Percentiles rank a stretch among this genome's conserved stretches.
phyloP scores from a whole-genome alignment of 176 grass and related monocot genomes.

The Hordeum marinum region DNA sequence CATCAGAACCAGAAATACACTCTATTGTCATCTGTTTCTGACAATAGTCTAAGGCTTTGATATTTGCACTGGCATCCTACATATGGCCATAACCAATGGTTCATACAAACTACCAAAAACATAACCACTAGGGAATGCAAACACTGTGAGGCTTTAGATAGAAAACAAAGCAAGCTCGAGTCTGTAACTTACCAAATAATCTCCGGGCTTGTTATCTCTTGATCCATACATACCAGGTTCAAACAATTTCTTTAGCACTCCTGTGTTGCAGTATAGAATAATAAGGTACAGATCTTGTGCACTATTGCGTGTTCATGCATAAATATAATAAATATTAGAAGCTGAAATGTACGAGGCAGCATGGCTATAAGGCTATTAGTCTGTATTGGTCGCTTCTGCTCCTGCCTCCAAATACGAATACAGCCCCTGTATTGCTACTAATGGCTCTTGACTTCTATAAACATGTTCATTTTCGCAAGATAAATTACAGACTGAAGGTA shows the following conservation, averaged over 20 bases:
- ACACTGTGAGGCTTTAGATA: background rate
- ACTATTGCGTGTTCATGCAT: background rate
- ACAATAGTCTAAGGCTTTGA: constrained; percentile 20
- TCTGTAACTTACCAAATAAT: constrained; percentile 44
- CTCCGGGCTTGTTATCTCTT: constrained; percentile 27
- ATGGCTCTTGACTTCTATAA: constrained; percentile 11
- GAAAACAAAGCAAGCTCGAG: constrained; percentile 1
- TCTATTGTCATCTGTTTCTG: constrained; percentile 56
- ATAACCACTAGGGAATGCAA: background rate
- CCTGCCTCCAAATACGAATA: constrained; percentile 1
- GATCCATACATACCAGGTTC: constrained; percentile 35
- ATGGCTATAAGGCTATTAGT: background rate
- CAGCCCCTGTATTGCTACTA: background rate
- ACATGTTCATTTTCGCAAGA: constrained; percentile 4
- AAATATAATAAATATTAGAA: constrained; percentile 20
- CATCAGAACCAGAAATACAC: constrained; percentile 71
- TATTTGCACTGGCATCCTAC: constrained; percentile 54
- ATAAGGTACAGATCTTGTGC: background rate
- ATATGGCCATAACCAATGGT: constrained; percentile 27
- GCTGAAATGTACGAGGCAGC: background rate
- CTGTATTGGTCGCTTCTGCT: background rate
- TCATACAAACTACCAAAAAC: constrained; percentile 14
- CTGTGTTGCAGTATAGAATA: constrained; percentile 32
- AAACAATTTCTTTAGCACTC: constrained; percentile 73
- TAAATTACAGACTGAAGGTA: constrained; percentile 14